Conservation (phyloP, 192 early-diverging fungal genomes). For the Umbelopsis ramanniana region DNA sequence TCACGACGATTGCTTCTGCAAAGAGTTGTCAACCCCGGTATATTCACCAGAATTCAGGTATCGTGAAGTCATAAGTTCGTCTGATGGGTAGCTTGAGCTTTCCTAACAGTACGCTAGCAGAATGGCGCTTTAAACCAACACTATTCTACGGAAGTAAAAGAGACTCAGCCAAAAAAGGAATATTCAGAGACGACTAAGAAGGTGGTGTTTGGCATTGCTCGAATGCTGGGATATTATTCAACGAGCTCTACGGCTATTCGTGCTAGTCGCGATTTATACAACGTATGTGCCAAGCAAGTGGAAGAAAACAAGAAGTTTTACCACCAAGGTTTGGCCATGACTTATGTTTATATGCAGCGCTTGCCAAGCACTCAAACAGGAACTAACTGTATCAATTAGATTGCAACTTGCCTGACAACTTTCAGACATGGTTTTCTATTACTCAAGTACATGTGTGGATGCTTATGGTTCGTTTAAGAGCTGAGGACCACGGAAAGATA, state of each 20-base stretch:
- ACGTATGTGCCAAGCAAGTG: constrained; percentile 51
- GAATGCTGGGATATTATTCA: constrained; percentile 55
- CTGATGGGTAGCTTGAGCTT: neutral
- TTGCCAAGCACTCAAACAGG: neutral
- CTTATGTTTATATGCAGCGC: neutral
- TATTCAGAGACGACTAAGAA: constrained; percentile 44
- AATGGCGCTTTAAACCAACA: neutral
- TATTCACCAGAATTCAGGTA: constrained; percentile 1
- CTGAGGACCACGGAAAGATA: constrained; percentile 72
- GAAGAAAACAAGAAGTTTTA: constrained; percentile 53
- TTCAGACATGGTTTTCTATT: constrained; percentile 94
- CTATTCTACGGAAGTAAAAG: neutral
- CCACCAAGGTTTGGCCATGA: constrained; percentile 41
- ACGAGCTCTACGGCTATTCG: constrained; percentile 56
- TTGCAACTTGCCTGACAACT: constrained; percentile 79
- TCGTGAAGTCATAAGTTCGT: neutral
- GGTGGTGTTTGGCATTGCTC: constrained; percentile 48
- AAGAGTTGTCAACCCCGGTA: neutral
- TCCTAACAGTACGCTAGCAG: neutral
- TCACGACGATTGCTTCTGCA: neutral
- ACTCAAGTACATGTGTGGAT: constrained; percentile 95
- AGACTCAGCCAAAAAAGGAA: constrained; percentile 13
- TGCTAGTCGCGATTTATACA: constrained; percentile 53
- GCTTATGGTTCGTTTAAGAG: constrained; percentile 81
- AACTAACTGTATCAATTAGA: constrained; percentile 32